phyloP scores from a whole-genome alignment of 768 basidiomycete genomes.

The Podaxis rugospora region DNA sequence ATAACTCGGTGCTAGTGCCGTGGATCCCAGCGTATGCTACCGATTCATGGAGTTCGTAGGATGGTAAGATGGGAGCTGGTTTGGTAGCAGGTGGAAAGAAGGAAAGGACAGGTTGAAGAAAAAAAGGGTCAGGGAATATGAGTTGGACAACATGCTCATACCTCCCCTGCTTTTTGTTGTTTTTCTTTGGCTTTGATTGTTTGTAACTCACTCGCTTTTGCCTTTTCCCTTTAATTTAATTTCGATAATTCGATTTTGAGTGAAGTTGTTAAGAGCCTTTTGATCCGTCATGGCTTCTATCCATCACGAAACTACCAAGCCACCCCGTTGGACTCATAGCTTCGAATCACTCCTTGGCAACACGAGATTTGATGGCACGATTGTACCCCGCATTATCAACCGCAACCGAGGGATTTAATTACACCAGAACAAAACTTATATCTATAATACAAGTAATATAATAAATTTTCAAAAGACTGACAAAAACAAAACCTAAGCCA shows the following conservation, averaged over 20 bases:
- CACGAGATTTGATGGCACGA: too few relatives aligned
- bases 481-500: neutral
- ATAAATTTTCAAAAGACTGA: neutral
- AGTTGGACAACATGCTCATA: neutral
- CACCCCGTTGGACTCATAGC: too few relatives aligned
- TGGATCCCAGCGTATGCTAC: neutral
- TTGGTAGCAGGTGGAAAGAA: neutral
- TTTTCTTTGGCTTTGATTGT: neutral
- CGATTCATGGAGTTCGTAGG: neutral
- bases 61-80: neutral
- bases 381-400: too few relatives aligned
- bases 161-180: neutral
- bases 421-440: neutral
- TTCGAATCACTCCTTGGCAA: too few relatives aligned
- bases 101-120: neutral
- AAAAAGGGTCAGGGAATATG: neutral
- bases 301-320: too few relatives aligned
- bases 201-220: neutral
- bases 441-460: neutral
- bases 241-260: neutral
- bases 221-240: neutral
- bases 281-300: neutral
- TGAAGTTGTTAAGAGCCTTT: neutral
- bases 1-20: neutral
- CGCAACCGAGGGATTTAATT: too few relatives aligned